A percentile compares a stretch with the other conserved stretches of the same genome.
These are phyloP conservation scores for Ceratocystis ficicola DNA, from an alignment of 2,329 filamentous ascomycete species.

Conservation along the genomic window DNA sequence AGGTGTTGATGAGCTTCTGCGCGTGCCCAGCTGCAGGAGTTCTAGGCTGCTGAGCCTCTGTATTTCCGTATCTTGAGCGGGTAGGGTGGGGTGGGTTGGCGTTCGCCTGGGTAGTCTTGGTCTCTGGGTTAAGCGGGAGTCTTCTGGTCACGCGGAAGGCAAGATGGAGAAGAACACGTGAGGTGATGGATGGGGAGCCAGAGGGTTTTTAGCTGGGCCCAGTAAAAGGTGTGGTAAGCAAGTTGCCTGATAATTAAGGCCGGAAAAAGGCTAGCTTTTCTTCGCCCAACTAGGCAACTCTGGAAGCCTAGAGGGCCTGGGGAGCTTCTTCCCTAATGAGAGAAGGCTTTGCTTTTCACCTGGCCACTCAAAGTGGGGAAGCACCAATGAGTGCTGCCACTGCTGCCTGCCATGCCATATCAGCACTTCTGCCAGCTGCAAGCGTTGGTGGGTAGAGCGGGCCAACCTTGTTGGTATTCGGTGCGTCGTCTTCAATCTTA, in stretches of 20 bases:
- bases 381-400: neutral
- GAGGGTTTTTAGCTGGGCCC: constrained; percentile 17
- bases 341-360: neutral
- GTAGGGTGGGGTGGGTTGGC: constrained; percentile 5
- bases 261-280: no score
- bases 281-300: no score
- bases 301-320: neutral
- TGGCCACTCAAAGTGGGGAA: constrained; percentile 3
- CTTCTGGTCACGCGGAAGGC: constrained; percentile 31
- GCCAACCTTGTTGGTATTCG: neutral
- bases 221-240: neutral
- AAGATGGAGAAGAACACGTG: constrained; percentile 32
- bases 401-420: neutral
- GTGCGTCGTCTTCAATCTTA: neutral
- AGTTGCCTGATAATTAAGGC: no score
- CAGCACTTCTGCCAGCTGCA: neutral
- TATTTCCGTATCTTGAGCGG: neutral
- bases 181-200: constrained; percentile 26
- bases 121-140: constrained; percentile 18
- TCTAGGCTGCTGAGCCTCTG: constrained; percentile 7
- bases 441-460: neutral
- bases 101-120: constrained; percentile 8
- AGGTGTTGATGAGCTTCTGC: neutral
- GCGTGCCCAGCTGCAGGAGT: constrained; percentile 6
- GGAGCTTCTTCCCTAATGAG: neutral